Conservation (phyloP, 2,329 filamentous ascomycete species). For the Colletotrichum zoysiae region DNA sequence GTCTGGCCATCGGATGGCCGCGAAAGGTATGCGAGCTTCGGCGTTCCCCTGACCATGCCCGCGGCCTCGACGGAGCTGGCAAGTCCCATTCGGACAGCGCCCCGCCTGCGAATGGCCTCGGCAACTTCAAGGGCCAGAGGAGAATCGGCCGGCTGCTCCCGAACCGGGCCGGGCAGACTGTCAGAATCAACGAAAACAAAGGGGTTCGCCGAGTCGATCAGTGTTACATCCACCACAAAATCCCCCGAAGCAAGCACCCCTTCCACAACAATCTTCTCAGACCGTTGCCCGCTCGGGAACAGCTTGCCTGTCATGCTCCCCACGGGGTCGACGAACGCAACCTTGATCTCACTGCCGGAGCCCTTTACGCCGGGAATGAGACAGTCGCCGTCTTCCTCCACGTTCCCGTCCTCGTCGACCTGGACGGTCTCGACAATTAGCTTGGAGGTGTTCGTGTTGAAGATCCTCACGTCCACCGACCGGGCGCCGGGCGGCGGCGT, state of each 20-base stretch:
- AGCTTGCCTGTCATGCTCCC: slow-evolving; percentile 71
- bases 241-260: slow-evolving; percentile 44
- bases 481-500: slow-evolving; percentile 40
- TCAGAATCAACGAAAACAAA: slow-evolving; percentile 64
- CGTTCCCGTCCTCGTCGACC: slow-evolving; percentile 60
- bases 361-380: slow-evolving; percentile 70
- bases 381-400: slow-evolving; percentile 62
- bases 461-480: slow-evolving; percentile 55
- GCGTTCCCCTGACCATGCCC: slow-evolving; percentile 51
- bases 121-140: slow-evolving; percentile 50
- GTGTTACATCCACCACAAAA: slow-evolving; percentile 50
- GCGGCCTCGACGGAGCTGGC: slow-evolving; percentile 53
- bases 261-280: slow-evolving; percentile 59
- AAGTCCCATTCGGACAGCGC: slow-evolving; percentile 70
- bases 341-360: slow-evolving; percentile 64
- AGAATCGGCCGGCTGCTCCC: slow-evolving; percentile 53
- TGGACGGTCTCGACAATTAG: slow-evolving; percentile 67
- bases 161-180: slow-evolving; percentile 59
- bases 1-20: slow-evolving; percentile 25
- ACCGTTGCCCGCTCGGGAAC: slow-evolving; percentile 67
- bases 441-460: slow-evolving; percentile 73
- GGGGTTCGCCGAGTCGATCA: slow-evolving; percentile 55
- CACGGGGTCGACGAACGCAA: slow-evolving; percentile 70
- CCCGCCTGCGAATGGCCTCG: slow-evolving; percentile 65
- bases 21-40: slow-evolving; percentile 70